A percentile compares a stretch with the other conserved stretches of the same genome.
phyloP scores from a whole-genome alignment of 352 stramenopile species.

The Phytophthora fragariae region DNA sequence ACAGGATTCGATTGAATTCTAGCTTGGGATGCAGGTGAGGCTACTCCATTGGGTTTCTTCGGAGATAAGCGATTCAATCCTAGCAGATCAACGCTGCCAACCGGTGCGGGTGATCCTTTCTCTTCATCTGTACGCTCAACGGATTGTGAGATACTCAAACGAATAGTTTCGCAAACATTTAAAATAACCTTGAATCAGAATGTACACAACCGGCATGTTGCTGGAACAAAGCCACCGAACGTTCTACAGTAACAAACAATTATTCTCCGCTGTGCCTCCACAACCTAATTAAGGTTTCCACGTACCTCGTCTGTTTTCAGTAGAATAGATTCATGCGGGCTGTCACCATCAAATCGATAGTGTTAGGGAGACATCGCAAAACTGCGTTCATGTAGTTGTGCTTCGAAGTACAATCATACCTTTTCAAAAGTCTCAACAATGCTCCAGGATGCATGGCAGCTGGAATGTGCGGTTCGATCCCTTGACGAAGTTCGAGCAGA shows the following conservation, averaged over 20 bases:
- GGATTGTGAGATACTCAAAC: not conserved
- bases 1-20: slow-evolving; percentile 3
- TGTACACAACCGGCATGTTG: slow-evolving; percentile 31
- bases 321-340: slow-evolving; percentile 31
- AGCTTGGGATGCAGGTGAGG: not conserved
- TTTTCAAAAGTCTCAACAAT: slow-evolving; percentile 51
- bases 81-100: not conserved
- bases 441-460: slow-evolving; percentile 30
- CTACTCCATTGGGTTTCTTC: not conserved
- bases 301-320: slow-evolving; percentile 38
- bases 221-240: slow-evolving; percentile 29
- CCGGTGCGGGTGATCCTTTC: slow-evolving; percentile 1
- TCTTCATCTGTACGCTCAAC: slow-evolving; percentile 10
- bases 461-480: slow-evolving; percentile 54
- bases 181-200: slow-evolving; percentile 39
- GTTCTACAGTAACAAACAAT: slow-evolving; percentile 25
- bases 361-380: not conserved
- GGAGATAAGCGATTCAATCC: not conserved
- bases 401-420: slow-evolving; percentile 18
- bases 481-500: slow-evolving; percentile 39
- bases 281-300: not conserved
- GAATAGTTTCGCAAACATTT: not conserved
- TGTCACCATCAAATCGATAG: slow-evolving; percentile 7
- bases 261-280: not conserved
- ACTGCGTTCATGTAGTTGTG: not conserved